Evolutionary conservation across 176 grass and related monocot genomes (phyloP).

Genomic region (Phragmites australis): DNA sequence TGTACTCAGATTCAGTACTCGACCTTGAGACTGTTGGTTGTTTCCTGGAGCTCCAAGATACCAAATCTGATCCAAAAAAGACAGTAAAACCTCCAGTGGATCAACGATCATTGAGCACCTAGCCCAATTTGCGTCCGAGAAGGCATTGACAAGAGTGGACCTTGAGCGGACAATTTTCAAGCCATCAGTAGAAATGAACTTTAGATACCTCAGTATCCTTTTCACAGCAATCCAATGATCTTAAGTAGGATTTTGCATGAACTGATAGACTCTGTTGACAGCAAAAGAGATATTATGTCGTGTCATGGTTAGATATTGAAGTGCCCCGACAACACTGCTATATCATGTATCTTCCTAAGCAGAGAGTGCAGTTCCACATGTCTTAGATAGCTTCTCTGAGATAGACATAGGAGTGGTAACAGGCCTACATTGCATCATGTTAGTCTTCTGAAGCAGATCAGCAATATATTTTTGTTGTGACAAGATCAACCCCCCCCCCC

Average conservation of each 20-base stretch:
- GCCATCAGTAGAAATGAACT: background rate
- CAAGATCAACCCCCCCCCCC: too few relatives aligned
- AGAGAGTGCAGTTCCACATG: too few relatives aligned
- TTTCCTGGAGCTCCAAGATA: too few relatives aligned
- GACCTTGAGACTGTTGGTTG: background rate
- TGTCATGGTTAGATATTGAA: background rate
- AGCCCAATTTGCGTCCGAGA: background rate
- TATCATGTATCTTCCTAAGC: background rate
- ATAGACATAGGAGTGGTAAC: too few relatives aligned
- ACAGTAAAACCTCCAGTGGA: background rate
- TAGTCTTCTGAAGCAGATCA: too few relatives aligned
- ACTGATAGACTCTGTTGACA: background rate
- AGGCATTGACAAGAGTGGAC: background rate
- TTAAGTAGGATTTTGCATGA: background rate
- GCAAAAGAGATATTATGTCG: background rate
- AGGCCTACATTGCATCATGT: too few relatives aligned
- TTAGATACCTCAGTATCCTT: background rate
- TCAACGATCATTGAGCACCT: background rate
- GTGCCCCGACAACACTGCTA: background rate
- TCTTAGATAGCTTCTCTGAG: too few relatives aligned
- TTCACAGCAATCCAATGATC: background rate
- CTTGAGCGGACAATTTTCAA: background rate
- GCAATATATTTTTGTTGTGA: too few relatives aligned
- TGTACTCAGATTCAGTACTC: background rate
- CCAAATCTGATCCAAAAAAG: background rate